These are phyloP conservation scores for Scleromitrula shiraiana DNA, from an alignment of 2,329 filamentous ascomycete species.

Conservation along the genomic window DNA sequence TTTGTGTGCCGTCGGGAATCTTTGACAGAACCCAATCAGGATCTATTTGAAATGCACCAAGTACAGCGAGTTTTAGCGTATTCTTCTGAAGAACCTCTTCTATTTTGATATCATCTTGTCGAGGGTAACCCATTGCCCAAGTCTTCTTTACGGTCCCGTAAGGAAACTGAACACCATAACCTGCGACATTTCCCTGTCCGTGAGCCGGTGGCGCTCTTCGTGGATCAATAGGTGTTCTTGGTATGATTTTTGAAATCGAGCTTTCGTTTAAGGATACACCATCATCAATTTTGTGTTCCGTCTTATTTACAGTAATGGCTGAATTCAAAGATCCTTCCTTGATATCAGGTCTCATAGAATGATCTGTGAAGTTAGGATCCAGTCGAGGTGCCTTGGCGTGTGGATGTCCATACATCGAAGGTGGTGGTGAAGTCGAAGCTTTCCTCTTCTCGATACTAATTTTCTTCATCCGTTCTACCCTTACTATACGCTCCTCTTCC, in stretches of 20 bases:
- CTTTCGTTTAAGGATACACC: neutral
- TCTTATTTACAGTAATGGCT: too few species aligned
- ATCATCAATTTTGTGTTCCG: neutral
- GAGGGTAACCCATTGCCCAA: conserved; percentile 56
- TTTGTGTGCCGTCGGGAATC: conserved; percentile 53
- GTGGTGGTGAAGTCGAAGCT: conserved; percentile 26
- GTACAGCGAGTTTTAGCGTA: conserved; percentile 64
- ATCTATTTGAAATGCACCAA: conserved; percentile 86
- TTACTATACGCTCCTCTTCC: conserved; percentile 74
- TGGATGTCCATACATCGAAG: conserved; percentile 7
- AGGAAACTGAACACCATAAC: conserved; percentile 26
- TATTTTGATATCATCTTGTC: conserved; percentile 72
- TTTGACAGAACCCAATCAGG: conserved; percentile 48
- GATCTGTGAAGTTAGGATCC: neutral
- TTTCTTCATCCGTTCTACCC: conserved; percentile 37
- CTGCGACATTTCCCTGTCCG: conserved; percentile 4
- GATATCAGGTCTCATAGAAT: neutral
- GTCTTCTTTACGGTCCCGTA: conserved; percentile 72
- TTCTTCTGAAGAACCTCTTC: conserved; percentile 75
- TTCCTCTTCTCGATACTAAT: conserved; percentile 32
- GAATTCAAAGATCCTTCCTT: neutral
- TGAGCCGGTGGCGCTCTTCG: neutral
- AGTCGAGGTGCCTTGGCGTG: conserved; percentile 2
- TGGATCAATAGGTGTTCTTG: neutral
- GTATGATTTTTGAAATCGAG: neutral